Conservation (phyloP, 257 asterid species). For the Handroanthus guayacan region DNA sequence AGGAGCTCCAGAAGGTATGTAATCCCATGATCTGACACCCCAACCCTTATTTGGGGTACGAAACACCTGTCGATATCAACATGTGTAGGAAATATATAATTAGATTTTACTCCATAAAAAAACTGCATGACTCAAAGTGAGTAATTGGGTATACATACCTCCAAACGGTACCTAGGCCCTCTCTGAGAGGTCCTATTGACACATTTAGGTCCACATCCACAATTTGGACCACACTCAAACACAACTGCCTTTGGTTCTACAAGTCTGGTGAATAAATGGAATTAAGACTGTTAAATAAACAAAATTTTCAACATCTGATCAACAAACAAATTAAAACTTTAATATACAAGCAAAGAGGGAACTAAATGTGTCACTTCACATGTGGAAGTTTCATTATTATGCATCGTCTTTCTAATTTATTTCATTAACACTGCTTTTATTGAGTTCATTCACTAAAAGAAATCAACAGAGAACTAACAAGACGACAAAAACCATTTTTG, state of each 20-base stretch:
- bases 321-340: neutral
- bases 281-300: neutral
- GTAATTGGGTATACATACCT: constrained; percentile 51
- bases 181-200: constrained; percentile 70
- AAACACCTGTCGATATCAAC: constrained; percentile 58
- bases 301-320: neutral
- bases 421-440: neutral
- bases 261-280: constrained; percentile 38
- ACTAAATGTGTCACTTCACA: neutral
- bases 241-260: constrained; percentile 85
- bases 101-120: neutral
- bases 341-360: neutral
- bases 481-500: neutral
- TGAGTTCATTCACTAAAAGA: neutral
- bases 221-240: constrained; percentile 81
- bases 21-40: constrained; percentile 95
- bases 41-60: constrained; percentile 89
- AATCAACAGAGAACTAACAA: constrained; percentile 3
- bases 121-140: neutral
- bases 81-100: constrained; percentile 1
- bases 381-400: neutral
- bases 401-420: neutral
- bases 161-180: constrained; percentile 61
- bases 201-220: constrained; percentile 80
- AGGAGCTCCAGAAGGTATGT: constrained; percentile 85